Evolutionary conservation across 1,284 basidiomycete species (phyloP), one percentile per base, ranked within the genome.

Genomic region (Lignosus rhinocerotis): DNA sequence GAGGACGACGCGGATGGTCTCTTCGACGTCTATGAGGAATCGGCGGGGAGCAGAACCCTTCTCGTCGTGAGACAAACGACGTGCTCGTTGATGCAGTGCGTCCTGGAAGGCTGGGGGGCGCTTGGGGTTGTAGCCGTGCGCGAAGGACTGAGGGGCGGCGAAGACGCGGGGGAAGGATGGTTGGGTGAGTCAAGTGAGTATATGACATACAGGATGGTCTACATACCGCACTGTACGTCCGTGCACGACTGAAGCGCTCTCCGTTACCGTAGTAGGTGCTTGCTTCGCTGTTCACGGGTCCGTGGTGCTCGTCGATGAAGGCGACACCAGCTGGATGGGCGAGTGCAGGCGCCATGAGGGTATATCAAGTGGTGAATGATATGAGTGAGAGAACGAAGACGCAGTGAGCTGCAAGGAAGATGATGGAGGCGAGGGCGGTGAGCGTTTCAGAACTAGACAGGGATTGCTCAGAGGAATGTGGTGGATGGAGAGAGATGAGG

Each of bases 11-110:
- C 95, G 88, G 73, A 99, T 95, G 33, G 96, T 99, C 76, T 98
- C 95, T 70, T 99, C 96, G n/a, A 99, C 96, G 69, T 98, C 96
- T 61, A 99, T 94, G 39, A 98, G 83, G 78, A 98, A 99, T 33
- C 94, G 88, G 45, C 94, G 82, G 19, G 89, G 88, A 0, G 78
- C 83, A 2, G 85, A 80, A 59, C 81, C 81, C 73, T 90, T 89
- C 75, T 91, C 90, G 69, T 92, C 92, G 69, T 95, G 93, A 16
- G 93, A 94, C 77, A 96, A 81, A 49, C 93, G 81, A 50, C 93
- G 83, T 48, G 86, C 79, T 41, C 90, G 81, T 50, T 76, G 75
- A 69, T 92, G 88, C 69, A 77, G 82, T 72, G 93, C 91, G 53
- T 92, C 86, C 60, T 90, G 81, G 72, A 94, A 92, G 17, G 81